A percentile compares a stretch with the other conserved stretches of the same genome.
phyloP scores from a whole-genome alignment of 371 early-diverging fungal genomes.

The Blyttiomyces sp. region DNA sequence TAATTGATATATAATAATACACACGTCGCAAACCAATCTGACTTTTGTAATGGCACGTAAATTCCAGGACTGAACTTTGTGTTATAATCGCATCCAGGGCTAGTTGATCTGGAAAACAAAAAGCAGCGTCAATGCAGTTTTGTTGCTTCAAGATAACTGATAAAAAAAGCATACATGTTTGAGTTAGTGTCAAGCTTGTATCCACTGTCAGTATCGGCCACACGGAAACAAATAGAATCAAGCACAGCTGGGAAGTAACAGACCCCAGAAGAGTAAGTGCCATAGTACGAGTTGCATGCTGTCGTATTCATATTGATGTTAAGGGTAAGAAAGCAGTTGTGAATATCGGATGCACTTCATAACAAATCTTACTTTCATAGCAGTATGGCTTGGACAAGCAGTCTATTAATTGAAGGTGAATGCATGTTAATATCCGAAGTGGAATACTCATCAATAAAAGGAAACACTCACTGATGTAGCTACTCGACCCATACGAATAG shows the following conservation, averaged over 20 bases:
- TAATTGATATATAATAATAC: no score
- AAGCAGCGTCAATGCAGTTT: neutral
- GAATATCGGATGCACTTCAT: neutral
- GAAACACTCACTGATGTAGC: neutral
- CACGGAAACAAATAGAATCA: neutral
- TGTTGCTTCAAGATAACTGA: neutral
- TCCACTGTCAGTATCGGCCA: neutral
- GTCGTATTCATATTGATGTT: neutral
- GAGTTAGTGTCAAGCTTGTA: neutral
- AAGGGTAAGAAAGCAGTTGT: neutral
- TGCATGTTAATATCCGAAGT: no score
- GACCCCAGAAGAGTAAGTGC: neutral
- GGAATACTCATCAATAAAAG: neutral
- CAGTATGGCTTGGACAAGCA: neutral
- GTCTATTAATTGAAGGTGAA: neutral
- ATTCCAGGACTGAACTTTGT: neutral
- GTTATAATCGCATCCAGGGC: neutral
- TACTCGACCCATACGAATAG: neutral
- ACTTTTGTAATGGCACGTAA: neutral
- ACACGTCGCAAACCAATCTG: neutral
- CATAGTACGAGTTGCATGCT: neutral
- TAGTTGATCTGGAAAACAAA: neutral
- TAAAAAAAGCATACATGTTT: neutral
- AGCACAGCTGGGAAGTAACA: neutral
- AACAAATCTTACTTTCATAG: neutral